phyloP scores from a whole-genome alignment of 2,329 filamentous ascomycete species.

The Aureobasidium sp. region DNA sequence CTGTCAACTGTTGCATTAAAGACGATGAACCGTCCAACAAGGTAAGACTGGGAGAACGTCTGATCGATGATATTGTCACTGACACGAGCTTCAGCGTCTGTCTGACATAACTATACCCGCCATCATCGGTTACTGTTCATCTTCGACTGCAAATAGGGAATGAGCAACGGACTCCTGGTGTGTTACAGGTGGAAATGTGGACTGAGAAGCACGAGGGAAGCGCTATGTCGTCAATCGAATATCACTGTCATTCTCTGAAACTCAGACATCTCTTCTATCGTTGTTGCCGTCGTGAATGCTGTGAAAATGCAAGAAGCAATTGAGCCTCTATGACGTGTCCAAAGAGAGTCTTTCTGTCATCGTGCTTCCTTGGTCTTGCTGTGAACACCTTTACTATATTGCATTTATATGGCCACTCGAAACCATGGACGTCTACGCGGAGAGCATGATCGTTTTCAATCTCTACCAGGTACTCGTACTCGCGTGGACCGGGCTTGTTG shows the following conservation, averaged over 20 bases:
- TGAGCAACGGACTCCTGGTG: neutral
- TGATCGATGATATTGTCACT: neutral
- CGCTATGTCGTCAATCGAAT: neutral
- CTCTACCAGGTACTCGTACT: neutral
- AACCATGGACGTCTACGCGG: neutral
- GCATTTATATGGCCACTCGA: neutral
- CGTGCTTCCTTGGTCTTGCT: neutral
- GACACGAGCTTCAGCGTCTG: neutral
- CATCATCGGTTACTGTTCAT: neutral
- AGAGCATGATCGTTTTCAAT: neutral
- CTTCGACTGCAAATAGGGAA: neutral
- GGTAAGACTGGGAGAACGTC: neutral
- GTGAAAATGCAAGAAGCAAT: neutral
- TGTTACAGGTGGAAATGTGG: neutral
- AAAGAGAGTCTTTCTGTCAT: neutral
- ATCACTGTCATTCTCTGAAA: neutral
- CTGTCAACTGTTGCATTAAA: neutral
- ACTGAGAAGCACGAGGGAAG: neutral
- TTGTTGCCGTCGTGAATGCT: neutral
- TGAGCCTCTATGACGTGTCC: neutral
- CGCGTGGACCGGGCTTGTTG: neutral
- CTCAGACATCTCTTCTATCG: neutral
- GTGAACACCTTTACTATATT: neutral
- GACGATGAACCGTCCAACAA: neutral
- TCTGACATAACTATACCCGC: neutral